These are phyloP conservation scores for Pezicula carpinea DNA, from an alignment of 2,329 filamentous ascomycete genomes.

Conservation along the genomic window DNA sequence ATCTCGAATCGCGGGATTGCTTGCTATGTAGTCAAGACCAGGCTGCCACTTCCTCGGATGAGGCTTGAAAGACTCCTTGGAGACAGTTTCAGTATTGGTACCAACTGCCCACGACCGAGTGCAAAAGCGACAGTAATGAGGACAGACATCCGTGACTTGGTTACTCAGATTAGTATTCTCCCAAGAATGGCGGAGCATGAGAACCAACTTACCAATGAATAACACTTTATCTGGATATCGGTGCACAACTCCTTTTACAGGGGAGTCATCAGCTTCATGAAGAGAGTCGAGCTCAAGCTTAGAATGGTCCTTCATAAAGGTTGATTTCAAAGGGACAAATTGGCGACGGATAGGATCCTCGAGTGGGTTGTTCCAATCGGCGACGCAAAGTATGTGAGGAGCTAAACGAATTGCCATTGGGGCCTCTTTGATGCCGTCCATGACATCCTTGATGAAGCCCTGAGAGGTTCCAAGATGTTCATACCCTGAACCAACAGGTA, in stretches of 20 bases:
- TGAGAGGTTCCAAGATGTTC: conserved; percentile 39
- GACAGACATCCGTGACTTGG: conserved; percentile 53
- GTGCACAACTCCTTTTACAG: conserved; percentile 54
- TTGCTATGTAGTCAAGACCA: conserved; percentile 52
- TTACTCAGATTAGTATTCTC: not conserved
- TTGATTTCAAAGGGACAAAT: conserved; percentile 53
- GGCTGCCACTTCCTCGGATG: conserved; percentile 44
- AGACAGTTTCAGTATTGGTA: conserved; percentile 45
- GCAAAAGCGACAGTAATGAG: conserved; percentile 59
- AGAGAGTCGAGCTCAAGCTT: conserved; percentile 52
- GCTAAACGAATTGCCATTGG: conserved; percentile 58
- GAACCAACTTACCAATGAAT: conserved; percentile 46
- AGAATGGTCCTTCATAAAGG: conserved; percentile 49
- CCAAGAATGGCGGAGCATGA: not conserved
- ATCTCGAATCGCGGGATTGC: conserved; percentile 44
- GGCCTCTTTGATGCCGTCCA: conserved; percentile 39
- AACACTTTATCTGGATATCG: conserved; percentile 60
- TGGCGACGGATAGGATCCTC: conserved; percentile 56
- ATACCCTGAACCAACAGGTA: conserved; percentile 36
- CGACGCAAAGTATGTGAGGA: conserved; percentile 53
- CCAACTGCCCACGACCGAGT: conserved; percentile 58
- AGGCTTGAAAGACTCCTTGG: conserved; percentile 39
- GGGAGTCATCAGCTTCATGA: conserved; percentile 51
- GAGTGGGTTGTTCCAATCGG: conserved; percentile 55
- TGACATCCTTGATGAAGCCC: conserved; percentile 50